Evolutionary conservation across 2,329 filamentous ascomycete genomes (phyloP), one percentile per base, ranked within the genome.

Genomic region (Aspergillus thermomutatus): DNA sequence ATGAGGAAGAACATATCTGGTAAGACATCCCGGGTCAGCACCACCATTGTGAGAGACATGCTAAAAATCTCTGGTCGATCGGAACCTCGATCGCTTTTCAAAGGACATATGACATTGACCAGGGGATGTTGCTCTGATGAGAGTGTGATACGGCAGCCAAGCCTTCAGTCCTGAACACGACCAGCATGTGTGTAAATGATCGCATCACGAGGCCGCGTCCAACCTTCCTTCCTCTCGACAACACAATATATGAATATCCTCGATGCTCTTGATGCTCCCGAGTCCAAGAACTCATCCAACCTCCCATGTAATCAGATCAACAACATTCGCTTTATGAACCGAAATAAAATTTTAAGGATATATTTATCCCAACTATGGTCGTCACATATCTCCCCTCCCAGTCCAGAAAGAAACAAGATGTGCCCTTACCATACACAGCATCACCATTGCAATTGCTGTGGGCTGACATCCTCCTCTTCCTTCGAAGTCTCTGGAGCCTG

Each of bases 391-490:
- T 57, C 26, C 50, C 46, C 50, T 58, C 53, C 28, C 63, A 54
- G 47, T 41, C 27, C 43, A 55, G 43, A 49, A 58, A 19, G 47
- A n/a, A 23, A 47, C 50, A 56, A 49, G 59, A 60, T 52, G 56
- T 57, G 25, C 71, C 72, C 4, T 56, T 75, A 37, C 70, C 72
- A 7, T 75, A 74, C 53, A 75, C 72, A n/a, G 68, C 68, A 14
- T 73, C 73, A 4, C 78, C 78, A 3, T 58, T 72, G 49, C 56
- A 56, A 21, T 69, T 80, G 14, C 64, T 80, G 3, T 64, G 66
- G 59, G 64, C 69, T 31, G 78, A 80, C 59, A 63, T 79, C 46
- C 48, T 64, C 23, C 70, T 78, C 5, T 72, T 76, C 40, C 49
- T 76, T 41, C 60, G 57, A 3, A 66, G 71, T 46, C 59, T 67